These are phyloP conservation scores for Mycena belliarum DNA, from an alignment of 768 basidiomycete species.

Conservation along the genomic window DNA sequence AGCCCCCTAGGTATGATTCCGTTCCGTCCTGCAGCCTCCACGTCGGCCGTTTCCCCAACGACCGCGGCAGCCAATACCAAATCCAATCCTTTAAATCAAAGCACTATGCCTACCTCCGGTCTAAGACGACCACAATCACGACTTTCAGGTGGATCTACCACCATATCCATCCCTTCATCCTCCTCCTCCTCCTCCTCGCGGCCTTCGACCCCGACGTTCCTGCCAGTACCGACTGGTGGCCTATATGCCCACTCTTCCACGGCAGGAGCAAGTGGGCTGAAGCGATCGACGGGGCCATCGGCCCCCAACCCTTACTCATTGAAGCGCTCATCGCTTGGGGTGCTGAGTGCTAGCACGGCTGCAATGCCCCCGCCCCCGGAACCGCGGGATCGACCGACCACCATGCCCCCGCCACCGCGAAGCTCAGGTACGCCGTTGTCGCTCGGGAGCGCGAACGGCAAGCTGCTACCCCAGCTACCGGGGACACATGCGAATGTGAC, in stretches of 20 bases:
- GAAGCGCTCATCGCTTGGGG: slow-evolving; percentile 63
- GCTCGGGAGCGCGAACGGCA: slow-evolving; percentile 33
- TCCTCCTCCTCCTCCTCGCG: slow-evolving; percentile 47
- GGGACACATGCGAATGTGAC: slow-evolving; percentile 46
- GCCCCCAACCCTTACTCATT: slow-evolving; percentile 39
- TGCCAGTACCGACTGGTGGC: slow-evolving; percentile 65
- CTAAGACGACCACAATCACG: slow-evolving; percentile 71
- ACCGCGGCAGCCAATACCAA: slow-evolving; percentile 29
- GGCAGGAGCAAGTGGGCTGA: slow-evolving; percentile 46
- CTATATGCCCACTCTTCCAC: slow-evolving; percentile 44
- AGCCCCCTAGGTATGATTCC: slow-evolving; percentile 61
- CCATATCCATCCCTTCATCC: slow-evolving; percentile 66
- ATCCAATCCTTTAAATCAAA: slow-evolving; percentile 43
- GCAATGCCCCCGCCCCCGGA: slow-evolving; percentile 31
- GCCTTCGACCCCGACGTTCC: slow-evolving; percentile 74
- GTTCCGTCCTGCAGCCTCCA: slow-evolving; percentile 50
- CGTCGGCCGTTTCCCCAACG: slow-evolving; percentile 48
- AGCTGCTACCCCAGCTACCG: slow-evolving; percentile 45
- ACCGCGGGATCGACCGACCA: slow-evolving; percentile 35
- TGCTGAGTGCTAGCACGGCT: slow-evolving; percentile 38
- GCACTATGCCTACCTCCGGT: slow-evolving; percentile 42
- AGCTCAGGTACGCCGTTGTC: slow-evolving; percentile 32
- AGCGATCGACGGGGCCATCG: slow-evolving; percentile 60
- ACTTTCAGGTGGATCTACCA: slow-evolving; percentile 62
- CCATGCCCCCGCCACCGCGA: slow-evolving; percentile 33